Conservation (phyloP, 495 filamentous ascomycete genomes). For the Jackrogersella minutella region DNA sequence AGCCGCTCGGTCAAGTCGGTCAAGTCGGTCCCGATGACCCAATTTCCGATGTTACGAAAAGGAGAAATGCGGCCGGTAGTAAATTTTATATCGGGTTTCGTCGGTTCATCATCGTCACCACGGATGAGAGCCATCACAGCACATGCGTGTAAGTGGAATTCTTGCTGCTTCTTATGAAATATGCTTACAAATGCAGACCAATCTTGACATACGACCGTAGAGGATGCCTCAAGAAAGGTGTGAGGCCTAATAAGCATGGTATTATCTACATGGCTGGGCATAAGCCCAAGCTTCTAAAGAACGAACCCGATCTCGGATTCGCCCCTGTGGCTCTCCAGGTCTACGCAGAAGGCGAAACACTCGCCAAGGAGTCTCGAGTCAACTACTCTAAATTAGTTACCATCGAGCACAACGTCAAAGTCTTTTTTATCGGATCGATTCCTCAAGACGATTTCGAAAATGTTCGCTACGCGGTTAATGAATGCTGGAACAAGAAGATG, state of each 20-base stretch:
- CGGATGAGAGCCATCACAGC: constrained; percentile 55
- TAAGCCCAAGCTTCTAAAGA: constrained; percentile 42
- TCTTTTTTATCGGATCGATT: constrained; percentile 56
- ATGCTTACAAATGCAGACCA: constrained; percentile 42
- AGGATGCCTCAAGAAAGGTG: constrained; percentile 55
- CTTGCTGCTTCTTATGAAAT: background rate
- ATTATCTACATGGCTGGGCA: constrained; percentile 49
- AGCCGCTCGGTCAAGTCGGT: constrained; percentile 49
- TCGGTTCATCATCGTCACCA: constrained; percentile 58
- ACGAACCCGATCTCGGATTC: constrained; percentile 55
- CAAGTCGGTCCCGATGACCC: constrained; percentile 41
- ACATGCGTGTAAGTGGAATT: constrained; percentile 57
- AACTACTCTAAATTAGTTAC: constrained; percentile 57
- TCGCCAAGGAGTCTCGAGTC: constrained; percentile 56
- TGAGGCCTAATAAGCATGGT: constrained; percentile 57
- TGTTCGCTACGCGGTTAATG: constrained; percentile 51
- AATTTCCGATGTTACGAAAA: constrained; percentile 44
- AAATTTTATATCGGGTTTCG: constrained; percentile 55
- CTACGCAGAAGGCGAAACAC: constrained; percentile 49
- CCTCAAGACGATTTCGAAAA: constrained; percentile 42
- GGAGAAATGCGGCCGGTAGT: constrained; percentile 39
- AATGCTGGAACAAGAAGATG: constrained; percentile 56
- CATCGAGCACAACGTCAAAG: constrained; percentile 58
- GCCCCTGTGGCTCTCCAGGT: constrained; percentile 47
- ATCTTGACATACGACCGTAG: constrained; percentile 57